Conservation (phyloP, 768 basidiomycete genomes). For the Grammothele lineata region DNA sequence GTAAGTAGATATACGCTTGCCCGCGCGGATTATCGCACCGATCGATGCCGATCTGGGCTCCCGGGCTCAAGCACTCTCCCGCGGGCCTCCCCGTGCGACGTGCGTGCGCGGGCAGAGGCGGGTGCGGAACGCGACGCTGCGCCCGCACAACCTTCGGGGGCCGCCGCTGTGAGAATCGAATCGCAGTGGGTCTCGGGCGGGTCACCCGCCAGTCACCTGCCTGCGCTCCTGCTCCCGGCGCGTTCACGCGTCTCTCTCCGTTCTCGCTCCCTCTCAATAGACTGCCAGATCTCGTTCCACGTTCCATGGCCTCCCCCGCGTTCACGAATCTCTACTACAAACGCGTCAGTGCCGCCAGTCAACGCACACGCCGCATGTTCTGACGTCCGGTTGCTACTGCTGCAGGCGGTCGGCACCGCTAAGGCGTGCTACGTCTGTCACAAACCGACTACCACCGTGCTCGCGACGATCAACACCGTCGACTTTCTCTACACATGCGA, state of each 20-base stretch:
- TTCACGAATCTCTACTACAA: constrained; percentile 88
- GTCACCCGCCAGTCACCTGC: too few species aligned
- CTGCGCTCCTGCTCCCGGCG: too few species aligned
- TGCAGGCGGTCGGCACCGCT: constrained; percentile 71
- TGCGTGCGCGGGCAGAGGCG: not conserved
- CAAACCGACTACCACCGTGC: constrained; percentile 76
- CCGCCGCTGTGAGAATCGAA: not conserved
- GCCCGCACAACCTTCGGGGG: not conserved
- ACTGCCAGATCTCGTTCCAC: constrained; percentile 11
- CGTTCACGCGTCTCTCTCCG: too few species aligned
- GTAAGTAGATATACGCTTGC: constrained; percentile 2
- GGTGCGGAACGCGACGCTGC: constrained; percentile 3
- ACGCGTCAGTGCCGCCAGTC: constrained; percentile 48
- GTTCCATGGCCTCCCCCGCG: constrained; percentile 19
- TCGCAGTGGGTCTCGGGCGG: too few species aligned
- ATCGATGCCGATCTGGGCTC: constrained; percentile 11
- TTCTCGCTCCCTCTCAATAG: not conserved
- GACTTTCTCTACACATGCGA: constrained; percentile 89
- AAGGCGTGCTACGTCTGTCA: constrained; percentile 77
- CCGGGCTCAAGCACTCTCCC: constrained; percentile 11
- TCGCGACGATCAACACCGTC: constrained; percentile 75
- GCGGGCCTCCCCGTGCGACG: too few species aligned
- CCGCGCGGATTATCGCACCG: constrained; percentile 17
- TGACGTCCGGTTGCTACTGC: not conserved
- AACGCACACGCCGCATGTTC: too few species aligned